Percentiles rank a stretch among this genome's conserved stretches.
Evolutionary conservation across 192 early-diverging fungal genomes (phyloP).

Genomic region (Linnemannia exigua): DNA sequence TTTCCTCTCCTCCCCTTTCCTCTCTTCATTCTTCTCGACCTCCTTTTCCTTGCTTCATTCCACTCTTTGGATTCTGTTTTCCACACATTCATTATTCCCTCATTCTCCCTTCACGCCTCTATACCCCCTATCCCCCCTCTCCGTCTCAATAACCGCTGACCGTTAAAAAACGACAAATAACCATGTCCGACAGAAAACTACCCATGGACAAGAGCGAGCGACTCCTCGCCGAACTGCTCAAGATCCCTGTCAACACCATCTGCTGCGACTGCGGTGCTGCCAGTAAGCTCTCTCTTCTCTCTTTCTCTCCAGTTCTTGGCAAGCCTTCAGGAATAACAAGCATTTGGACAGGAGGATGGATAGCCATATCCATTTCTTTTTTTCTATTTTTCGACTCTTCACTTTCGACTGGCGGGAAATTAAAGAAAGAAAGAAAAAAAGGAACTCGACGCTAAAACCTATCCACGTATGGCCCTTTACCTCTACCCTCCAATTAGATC

Average conservation of each 20-base stretch:
- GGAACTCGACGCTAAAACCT: background rate
- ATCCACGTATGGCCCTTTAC: background rate
- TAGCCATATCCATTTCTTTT: background rate
- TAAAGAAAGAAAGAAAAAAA: too few relatives aligned
- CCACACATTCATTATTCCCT: too few relatives aligned
- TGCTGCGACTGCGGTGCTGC: conserved; percentile 85
- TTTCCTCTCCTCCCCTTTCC: too few relatives aligned
- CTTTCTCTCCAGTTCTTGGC: background rate
- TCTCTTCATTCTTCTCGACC: background rate
- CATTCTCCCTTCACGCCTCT: background rate
- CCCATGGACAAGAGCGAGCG: conserved; percentile 79
- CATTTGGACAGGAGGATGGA: too few relatives aligned
- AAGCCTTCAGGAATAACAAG: background rate
- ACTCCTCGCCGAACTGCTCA: conserved; percentile 75
- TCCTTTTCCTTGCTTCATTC: background rate
- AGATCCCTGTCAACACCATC: conserved; percentile 75
- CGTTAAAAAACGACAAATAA: background rate
- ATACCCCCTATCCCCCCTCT: background rate
- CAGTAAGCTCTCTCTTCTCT: conserved; percentile 63
- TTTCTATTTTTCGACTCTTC: background rate
- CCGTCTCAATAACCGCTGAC: background rate
- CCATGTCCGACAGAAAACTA: conserved; percentile 63
- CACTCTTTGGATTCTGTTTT: background rate
- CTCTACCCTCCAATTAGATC: conserved; percentile 63
- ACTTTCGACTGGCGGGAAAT: background rate